Evolutionary conservation across 73 alveolate species (phyloP).

Genomic region (Durusdinium trenchii): DNA sequence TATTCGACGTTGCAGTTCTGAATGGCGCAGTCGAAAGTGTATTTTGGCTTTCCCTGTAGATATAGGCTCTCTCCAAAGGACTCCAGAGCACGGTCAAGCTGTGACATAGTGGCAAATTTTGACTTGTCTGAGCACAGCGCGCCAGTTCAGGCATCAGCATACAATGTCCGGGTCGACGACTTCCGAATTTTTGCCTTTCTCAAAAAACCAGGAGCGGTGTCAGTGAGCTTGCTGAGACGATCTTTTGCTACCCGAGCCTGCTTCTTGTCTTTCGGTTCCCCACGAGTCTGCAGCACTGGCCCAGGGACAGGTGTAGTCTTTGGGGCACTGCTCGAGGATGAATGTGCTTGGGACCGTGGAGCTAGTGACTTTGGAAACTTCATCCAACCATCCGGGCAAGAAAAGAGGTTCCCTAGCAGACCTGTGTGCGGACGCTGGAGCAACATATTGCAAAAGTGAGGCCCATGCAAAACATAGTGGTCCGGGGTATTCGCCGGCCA

Average conservation of each 20-base stretch:
- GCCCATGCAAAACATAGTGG: background rate
- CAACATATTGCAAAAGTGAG: background rate
- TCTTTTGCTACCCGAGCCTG: background rate
- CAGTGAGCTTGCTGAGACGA: background rate
- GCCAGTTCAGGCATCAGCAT: background rate
- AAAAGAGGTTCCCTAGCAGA: background rate
- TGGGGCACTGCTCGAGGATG: conserved; percentile 19
- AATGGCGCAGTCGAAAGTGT: background rate
- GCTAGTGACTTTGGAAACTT: conserved; percentile 22
- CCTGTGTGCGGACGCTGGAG: background rate
- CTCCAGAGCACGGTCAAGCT: background rate
- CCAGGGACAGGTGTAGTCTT: background rate
- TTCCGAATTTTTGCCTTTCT: background rate
- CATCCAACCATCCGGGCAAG: conserved; percentile 13
- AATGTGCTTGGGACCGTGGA: background rate
- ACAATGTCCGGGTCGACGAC: background rate
- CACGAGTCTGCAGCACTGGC: background rate
- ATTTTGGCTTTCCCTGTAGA: background rate
- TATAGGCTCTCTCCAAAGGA: background rate
- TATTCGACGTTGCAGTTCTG: conserved; percentile 28
- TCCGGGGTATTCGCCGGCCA: conserved; percentile 38
- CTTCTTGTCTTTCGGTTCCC: conserved; percentile 6
- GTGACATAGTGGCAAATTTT: background rate
- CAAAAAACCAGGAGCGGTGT: conserved; percentile 17
- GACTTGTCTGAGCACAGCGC: background rate